These are phyloP conservation scores for Aquilaria agallochum DNA, from an alignment of 441 rosid genomes.

Conservation along the genomic window DNA sequence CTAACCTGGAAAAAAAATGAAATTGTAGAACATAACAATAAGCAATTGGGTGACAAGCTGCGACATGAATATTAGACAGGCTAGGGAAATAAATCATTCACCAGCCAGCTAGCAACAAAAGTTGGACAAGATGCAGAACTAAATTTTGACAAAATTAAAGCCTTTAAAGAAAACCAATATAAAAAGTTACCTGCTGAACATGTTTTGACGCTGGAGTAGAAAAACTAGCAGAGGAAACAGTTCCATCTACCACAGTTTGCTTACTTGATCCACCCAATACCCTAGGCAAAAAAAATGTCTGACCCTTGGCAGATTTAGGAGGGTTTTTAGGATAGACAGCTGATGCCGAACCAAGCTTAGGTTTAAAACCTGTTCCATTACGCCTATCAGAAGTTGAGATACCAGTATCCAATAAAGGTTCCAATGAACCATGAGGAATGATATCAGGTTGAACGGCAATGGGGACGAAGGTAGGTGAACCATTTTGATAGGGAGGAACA, in stretches of 20 bases:
- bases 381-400: constrained; percentile 29
- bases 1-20: constrained; percentile 47
- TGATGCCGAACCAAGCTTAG: constrained; percentile 45
- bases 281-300: constrained; percentile 35
- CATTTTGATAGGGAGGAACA: constrained; percentile 54
- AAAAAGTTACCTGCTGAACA: constrained; percentile 40
- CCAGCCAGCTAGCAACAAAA: neutral
- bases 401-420: constrained; percentile 43
- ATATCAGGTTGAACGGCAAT: constrained; percentile 54
- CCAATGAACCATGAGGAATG: constrained; percentile 31
- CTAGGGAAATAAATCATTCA: neutral
- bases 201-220: constrained; percentile 34
- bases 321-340: constrained; percentile 38
- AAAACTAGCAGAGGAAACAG: constrained; percentile 35
- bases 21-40: constrained; percentile 5
- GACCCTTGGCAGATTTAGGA: constrained; percentile 38
- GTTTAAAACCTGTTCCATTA: constrained; percentile 47
- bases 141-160: neutral
- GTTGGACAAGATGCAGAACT: neutral
- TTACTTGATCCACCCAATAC: constrained; percentile 44
- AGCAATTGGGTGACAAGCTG: neutral
- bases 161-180: neutral
- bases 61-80: neutral
- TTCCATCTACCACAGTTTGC: constrained; percentile 35
- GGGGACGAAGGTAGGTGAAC: constrained; percentile 60